Conservation (phyloP, 2,329 filamentous ascomycete species). For the Juglanconis sp. region DNA sequence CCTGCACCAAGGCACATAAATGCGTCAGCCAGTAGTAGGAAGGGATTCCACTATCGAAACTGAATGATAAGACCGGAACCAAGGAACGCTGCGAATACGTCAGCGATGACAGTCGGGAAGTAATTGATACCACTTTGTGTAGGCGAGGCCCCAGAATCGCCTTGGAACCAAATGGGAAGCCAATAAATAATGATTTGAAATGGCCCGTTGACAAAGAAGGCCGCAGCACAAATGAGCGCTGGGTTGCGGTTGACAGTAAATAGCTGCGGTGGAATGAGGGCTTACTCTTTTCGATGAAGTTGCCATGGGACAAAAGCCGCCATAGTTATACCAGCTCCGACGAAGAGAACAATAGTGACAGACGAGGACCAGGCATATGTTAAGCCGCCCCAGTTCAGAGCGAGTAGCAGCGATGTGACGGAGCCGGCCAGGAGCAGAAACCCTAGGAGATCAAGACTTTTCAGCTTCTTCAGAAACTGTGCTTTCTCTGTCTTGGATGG, state of each 20-base stretch:
- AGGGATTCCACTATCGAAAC: constrained; percentile 22
- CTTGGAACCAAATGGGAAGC: constrained; percentile 41
- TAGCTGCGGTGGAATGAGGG: constrained; percentile 45
- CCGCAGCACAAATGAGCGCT: constrained; percentile 39
- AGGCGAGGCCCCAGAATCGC: constrained; percentile 27
- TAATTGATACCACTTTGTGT: constrained; percentile 22
- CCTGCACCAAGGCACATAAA: constrained; percentile 35
- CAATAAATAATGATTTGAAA: constrained; percentile 44
- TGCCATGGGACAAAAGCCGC: no score
- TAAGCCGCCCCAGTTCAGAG: no score
- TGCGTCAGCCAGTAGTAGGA: constrained; percentile 22
- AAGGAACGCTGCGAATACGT: constrained; percentile 20
- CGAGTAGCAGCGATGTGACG: no score
- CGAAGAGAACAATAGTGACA: constrained; percentile 28
- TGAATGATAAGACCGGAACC: constrained; percentile 18
- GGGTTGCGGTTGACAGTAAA: constrained; percentile 37
- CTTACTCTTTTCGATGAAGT: constrained; percentile 37
- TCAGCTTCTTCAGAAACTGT: no score
- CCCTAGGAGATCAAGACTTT: no score
- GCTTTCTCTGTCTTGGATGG: no score
- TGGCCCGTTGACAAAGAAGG: constrained; percentile 38
- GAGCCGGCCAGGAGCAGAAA: no score
- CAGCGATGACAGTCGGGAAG: constrained; percentile 24
- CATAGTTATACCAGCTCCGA: constrained; percentile 35
- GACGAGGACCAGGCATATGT: no score